Conservation (phyloP, 805 yeast genomes). For the Kodamaea kaohsiungensis region DNA sequence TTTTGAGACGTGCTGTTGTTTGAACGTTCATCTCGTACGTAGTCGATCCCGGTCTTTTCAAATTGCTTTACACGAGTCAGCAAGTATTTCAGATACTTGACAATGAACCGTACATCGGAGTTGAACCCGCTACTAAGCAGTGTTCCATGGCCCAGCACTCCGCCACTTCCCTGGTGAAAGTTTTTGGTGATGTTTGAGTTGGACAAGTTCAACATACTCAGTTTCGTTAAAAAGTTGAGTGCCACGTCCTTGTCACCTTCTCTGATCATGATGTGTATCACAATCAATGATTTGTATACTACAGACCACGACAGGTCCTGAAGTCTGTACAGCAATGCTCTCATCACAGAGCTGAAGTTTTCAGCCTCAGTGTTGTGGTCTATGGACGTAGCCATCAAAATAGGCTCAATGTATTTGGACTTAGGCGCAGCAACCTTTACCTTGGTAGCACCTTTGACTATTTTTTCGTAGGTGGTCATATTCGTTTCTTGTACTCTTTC, state of each 20-base stretch:
- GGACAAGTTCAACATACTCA: slow-evolving; percentile 50
- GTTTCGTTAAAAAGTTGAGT: slow-evolving; percentile 55
- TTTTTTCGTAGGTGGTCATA: slow-evolving; percentile 70
- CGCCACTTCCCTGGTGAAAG: slow-evolving; percentile 33
- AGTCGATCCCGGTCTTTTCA: slow-evolving; percentile 66
- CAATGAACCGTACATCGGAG: slow-evolving; percentile 55
- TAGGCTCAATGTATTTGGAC: slow-evolving; percentile 93
- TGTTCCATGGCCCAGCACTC: slow-evolving; percentile 12
- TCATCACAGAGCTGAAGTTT: slow-evolving; percentile 69
- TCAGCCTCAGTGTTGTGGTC: slow-evolving; percentile 43
- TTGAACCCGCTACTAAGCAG: slow-evolving; percentile 19
- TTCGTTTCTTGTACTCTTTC: background rate
- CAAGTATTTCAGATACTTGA: slow-evolving; percentile 73
- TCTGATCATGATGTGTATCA: slow-evolving; percentile 85
- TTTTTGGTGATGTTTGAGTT: slow-evolving; percentile 39
- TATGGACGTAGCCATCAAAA: slow-evolving; percentile 65
- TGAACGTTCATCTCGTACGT: slow-evolving; percentile 67
- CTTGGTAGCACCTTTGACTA: slow-evolving; percentile 62
- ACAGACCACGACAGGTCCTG: slow-evolving; percentile 89
- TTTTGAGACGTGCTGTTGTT: slow-evolving; percentile 46
- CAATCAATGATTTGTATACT: slow-evolving; percentile 81
- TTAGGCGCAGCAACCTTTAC: slow-evolving; percentile 92
- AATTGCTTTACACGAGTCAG: slow-evolving; percentile 68
- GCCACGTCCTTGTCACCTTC: slow-evolving; percentile 87
- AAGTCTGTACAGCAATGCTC: slow-evolving; percentile 59